A percentile compares a stretch with the other conserved stretches of the same genome.
These are phyloP conservation scores for Tricholoma matsutake DNA, from an alignment of 768 basidiomycete genomes.

Conservation along the genomic window DNA sequence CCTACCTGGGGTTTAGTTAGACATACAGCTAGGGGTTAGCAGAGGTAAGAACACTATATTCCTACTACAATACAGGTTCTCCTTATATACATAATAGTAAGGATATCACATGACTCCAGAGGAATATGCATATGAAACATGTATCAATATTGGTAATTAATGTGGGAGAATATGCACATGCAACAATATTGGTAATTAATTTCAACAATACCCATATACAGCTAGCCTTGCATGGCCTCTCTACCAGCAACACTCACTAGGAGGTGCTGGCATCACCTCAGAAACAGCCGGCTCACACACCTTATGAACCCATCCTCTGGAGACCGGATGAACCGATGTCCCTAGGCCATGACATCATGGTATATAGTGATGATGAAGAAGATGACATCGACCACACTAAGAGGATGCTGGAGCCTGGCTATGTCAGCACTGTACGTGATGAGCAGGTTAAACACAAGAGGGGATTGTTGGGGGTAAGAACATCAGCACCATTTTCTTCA, in stretches of 20 bases:
- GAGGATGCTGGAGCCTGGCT: no score
- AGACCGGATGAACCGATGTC: background rate
- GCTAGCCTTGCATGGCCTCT: background rate
- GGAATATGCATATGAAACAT: no score
- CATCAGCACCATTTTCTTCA: background rate
- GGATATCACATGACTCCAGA: no score
- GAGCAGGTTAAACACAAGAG: background rate
- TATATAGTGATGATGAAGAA: background rate
- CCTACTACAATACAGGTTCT: no score
- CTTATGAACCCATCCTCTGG: background rate
- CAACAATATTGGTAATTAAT: no score
- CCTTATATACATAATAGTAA: no score
- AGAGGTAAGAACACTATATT: no score
- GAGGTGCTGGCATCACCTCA: background rate
- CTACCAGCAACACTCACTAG: background rate
- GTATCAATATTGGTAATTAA: no score
- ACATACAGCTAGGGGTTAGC: no score
- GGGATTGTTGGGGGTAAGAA: background rate
- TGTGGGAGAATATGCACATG: no score
- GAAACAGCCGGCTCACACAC: background rate
- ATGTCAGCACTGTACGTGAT: background rate
- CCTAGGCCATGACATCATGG: background rate
- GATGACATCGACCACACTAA: background rate
- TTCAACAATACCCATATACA: no score
- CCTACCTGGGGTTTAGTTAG: no score